Percentiles rank a stretch among this genome's conserved stretches.
Evolutionary conservation across 106 monocot genomes (phyloP).

Genomic region (Dendrobium nobile): DNA sequence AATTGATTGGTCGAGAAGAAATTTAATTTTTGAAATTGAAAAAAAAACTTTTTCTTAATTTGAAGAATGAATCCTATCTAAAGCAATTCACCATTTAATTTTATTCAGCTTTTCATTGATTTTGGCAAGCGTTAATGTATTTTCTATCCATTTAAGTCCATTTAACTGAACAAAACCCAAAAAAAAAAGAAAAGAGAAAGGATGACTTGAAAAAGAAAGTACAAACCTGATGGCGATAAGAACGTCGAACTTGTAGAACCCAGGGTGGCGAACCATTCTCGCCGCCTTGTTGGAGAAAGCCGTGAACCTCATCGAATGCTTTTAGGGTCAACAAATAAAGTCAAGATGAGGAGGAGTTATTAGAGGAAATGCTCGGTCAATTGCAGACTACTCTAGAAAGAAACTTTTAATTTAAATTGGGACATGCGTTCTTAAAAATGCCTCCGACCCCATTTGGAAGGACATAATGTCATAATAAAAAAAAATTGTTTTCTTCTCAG

Average conservation of each 20-base stretch:
- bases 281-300: conserved; percentile 37
- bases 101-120: too few relatives aligned
- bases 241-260: conserved; percentile 33
- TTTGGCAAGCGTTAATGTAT: too few relatives aligned
- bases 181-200: not conserved
- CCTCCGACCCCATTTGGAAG: too few relatives aligned
- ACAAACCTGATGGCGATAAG: conserved; percentile 39
- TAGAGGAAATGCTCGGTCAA: not conserved
- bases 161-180: not conserved
- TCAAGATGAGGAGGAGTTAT: not conserved
- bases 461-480: too few relatives aligned
- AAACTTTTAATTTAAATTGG: not conserved
- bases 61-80: too few relatives aligned
- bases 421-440: not conserved
- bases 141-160: not conserved
- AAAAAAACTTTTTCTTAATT: too few relatives aligned
- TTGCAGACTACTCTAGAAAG: not conserved
- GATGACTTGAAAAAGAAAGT: not conserved
- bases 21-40: too few relatives aligned
- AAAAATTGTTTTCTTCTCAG: too few relatives aligned
- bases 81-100: too few relatives aligned
- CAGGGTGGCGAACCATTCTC: conserved; percentile 23
- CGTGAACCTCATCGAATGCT: conserved; percentile 15
- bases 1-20: too few relatives aligned
- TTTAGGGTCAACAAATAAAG: not conserved